Base-by-base conservation (phyloP, 257 asterid species). In the Solanum neorickii region DNA sequence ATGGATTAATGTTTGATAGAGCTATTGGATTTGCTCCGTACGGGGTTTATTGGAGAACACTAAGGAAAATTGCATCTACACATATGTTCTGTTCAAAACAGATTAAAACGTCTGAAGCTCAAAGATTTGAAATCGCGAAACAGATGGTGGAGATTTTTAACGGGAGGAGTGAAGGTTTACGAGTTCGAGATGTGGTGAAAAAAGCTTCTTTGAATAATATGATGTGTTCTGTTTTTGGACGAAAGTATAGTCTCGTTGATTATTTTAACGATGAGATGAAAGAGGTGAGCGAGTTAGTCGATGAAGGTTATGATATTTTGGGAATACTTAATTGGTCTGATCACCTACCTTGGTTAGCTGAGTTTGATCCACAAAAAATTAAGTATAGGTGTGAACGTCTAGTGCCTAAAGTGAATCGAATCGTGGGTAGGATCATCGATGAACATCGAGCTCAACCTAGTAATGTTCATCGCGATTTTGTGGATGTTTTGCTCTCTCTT, bases 1-100 rank as follows among this genome's bases (percentile, higher is more conserved):
- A 91, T 23, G 87, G 89, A 47, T 69, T 95, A 9, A 92, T 94
- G 97, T 95, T 95, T 91, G 87, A 89, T 78, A 92, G 95, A 31
- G 94, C 98, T 10, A 95, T 95, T 18, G 98, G 98, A 2, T 95
- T 95, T 76, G 98, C 97, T 3, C 96, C 96, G 4, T 92, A 91
- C 37, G 97, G 97, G 4, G 42, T 90, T 15, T 93, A 95, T 90
- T 95, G 98, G 98, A 93, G 98, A 62, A 87, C 87, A 1, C 95
- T 95, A 41, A 92, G 98, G 69, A 93, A 94, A 59, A 90, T 94
- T 83, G 92, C 98, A 39, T 89, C 97, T 21, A 88, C 94, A 0
- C 97, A 94, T 41, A 91, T 95, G 70, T 95, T 95, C 65, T 88
- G 93, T 0, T 95, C 94, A 1, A 92, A 92, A 13, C 94, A 93